phyloP scores from a whole-genome alignment of 106 monocot species.

The Dendrobium officinale region DNA sequence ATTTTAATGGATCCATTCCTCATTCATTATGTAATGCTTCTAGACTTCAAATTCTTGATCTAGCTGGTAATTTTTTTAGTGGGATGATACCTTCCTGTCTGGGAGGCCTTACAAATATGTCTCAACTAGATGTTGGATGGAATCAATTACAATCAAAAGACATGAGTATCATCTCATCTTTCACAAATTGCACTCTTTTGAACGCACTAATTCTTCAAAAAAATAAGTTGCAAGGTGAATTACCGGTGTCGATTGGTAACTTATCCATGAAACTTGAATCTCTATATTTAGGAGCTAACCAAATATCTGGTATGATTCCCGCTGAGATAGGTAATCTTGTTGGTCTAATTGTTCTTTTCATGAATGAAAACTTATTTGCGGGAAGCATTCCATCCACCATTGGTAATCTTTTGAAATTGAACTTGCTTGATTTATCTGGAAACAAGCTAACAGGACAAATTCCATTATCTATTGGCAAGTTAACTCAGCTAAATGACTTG shows the following conservation, averaged over 20 bases:
- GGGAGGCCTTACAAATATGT: constrained; percentile 10
- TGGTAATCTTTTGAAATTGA: constrained; percentile 6
- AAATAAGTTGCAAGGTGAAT: constrained; percentile 13
- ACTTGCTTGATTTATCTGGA: constrained; percentile 9
- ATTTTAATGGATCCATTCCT: constrained; percentile 32
- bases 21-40: constrained; percentile 17
- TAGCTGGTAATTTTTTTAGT: constrained; percentile 13
- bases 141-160: constrained; percentile 24
- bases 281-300: constrained; percentile 15
- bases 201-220: neutral
- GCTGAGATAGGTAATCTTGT: constrained; percentile 15
- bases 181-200: constrained; percentile 19
- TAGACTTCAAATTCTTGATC: neutral
- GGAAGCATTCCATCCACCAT: constrained; percentile 20
- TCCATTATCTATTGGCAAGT: constrained; percentile 24
- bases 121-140: neutral
- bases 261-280: constrained; percentile 12
- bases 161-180: constrained; percentile 26
- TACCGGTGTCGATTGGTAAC: constrained; percentile 15
- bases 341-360: constrained; percentile 1
- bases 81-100: constrained; percentile 23
- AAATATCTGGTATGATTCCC: constrained; percentile 24
- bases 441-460: constrained; percentile 32
- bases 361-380: constrained; percentile 10
- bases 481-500: constrained; percentile 13